Base-by-base conservation (phyloP, 2,329 filamentous ascomycete species). In the Calycina marina region DNA sequence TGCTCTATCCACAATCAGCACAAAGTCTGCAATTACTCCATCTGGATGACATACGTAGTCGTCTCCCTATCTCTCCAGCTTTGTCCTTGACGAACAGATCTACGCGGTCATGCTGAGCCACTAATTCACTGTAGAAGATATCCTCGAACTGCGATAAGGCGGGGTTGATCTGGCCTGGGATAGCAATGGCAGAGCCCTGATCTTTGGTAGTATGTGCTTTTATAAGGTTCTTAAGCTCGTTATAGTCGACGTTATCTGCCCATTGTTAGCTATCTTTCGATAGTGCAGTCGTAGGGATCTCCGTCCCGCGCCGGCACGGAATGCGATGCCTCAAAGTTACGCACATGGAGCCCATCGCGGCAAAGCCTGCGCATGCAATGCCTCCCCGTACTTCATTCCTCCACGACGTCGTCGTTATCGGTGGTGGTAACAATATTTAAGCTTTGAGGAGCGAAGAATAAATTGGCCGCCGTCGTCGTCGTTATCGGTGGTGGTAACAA, bases 221-320 rank as follows among this genome's bases (percentile, higher is more conserved):
- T 62, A 92, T 88, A 48, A 82, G 67, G 53, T 81, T 69, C 57
- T 92, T 92, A 41, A 92, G 68, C 30, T 80, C 79, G 54, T 88
- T 83, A 63, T 92, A 92, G 55, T 90, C 83, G 56, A 92, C 73
- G 56, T 92, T 90, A 54, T 86, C 77, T 83, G 53, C 41, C 37
- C 15, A n/a, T n/a, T n/a, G n/a, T n/a, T n/a, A n/a, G n/a, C n/a
- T n/a, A n/a, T n/a, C n/a, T n/a, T n/a, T n/a, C n/a, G n/a, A n/a
- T 8, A 24, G 8, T 24, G 8, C 8, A 24, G n/a, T 6, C 20
- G 20, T 6, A 22, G 6, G 20, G 20, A 22, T 8, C 20, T 6
- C 20, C n/a, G 20, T 6, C n/a, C n/a, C 6, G 20, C 20, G 6
- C 6, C 20, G 35, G 29, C 26, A 37, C 34, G 36, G 27, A 18